phyloP scores from a whole-genome alignment of 2,329 filamentous ascomycete genomes.

The Venturia effusa region DNA sequence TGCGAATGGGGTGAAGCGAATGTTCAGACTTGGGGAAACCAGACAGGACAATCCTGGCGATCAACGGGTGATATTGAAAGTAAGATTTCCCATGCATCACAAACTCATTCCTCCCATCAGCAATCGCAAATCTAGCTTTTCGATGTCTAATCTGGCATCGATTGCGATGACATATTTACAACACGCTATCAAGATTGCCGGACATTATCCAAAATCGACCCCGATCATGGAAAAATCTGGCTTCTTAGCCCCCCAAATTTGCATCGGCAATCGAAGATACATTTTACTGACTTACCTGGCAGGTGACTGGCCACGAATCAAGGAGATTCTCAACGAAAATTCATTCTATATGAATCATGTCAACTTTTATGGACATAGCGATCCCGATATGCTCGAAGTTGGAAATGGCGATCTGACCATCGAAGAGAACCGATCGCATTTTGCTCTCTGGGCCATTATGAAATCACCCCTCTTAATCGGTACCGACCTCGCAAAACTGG shows the following conservation, averaged over 20 bases:
- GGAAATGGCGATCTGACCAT: conserved; percentile 13
- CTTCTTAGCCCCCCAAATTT: not conserved
- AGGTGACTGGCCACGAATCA: conserved; percentile 16
- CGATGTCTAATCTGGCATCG: not conserved
- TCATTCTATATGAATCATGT: conserved; percentile 24
- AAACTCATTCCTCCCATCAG: not conserved
- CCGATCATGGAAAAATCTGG: too few species aligned
- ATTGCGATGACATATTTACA: not conserved
- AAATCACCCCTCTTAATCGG: conserved; percentile 35
- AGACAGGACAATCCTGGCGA: conserved; percentile 36
- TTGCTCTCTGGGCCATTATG: conserved; percentile 31
- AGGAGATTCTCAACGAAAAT: conserved; percentile 27
- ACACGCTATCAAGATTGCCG: not conserved
- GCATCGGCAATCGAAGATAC: too few species aligned
- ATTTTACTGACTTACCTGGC: not conserved
- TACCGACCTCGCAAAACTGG: conserved; percentile 26
- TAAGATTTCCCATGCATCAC: not conserved
- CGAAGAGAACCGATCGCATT: conserved; percentile 25
- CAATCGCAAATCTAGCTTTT: not conserved
- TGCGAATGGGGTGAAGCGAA: conserved; percentile 44
- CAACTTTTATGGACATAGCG: conserved; percentile 28
- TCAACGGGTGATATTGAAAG: conserved; percentile 18
- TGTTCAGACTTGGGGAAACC: conserved; percentile 40
- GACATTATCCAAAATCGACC: not conserved
- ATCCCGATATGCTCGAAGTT: conserved; percentile 31